Base-by-base conservation (phyloP, 179 eudicot species). In the Sideroxylon spinosum region DNA sequence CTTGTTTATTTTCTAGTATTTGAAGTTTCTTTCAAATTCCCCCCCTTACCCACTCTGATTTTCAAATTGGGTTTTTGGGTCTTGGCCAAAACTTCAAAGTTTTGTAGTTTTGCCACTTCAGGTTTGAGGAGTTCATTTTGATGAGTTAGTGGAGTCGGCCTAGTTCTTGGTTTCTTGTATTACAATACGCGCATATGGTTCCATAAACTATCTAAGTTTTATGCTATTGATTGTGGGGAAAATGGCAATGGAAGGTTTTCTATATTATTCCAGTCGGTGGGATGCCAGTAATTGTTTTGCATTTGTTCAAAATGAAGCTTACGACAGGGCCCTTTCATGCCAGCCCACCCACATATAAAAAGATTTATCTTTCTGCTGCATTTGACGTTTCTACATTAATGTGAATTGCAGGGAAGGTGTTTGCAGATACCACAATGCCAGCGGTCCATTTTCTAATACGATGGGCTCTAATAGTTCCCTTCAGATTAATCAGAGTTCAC, bases 401-500 rank as follows among this genome's bases (percentile, higher is more conserved):
- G 49, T 37, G 16, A 14, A 23, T 68, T 82, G 73, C 87, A 85
- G 85, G 79, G 64, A 56, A 74, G 77, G 79, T 53, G 75, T 68
- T 68, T 72, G 66, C 46, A 62, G 10, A 9, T 44, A 62, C 48
- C 48, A 13, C 25, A 49, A 65, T 77, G 32, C 23, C 9, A 14
- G 61, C 22, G 55, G 60, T n/a, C 52, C 53, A 25, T 72, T 70
- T 13, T 76, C 63, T 23, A 67, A 63, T 23, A 49, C 52, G 76
- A 25, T 64, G 56, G 55, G 49, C 22, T 62, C 26, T 79, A 44
- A 68, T 60, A 71, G 75, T 75, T 71, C 60, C 6, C 26, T 19
- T 75, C 61, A 63, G 44, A 26, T 53, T 60, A 75, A 76, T 32
- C 75, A 62, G 60, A 67, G 53, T 61, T 71, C 69, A 28, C 12